Conservation (phyloP, 164 flowering plant genomes). For the Magnolia officinalis region DNA sequence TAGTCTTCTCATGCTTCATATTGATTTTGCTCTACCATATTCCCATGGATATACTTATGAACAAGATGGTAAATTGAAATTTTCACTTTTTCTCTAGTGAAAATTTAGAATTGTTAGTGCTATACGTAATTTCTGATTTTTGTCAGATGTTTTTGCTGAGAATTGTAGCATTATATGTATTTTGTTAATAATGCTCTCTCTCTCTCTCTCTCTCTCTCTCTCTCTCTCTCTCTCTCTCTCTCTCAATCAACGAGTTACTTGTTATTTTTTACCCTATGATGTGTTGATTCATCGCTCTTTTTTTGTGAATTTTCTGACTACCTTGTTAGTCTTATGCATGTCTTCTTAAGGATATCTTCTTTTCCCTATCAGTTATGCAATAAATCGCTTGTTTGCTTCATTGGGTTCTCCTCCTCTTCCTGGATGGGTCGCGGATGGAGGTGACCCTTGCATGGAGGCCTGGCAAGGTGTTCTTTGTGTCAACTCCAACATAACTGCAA, state of each 20-base stretch:
- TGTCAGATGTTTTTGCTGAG: neutral
- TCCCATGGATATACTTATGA: conserved; percentile 17
- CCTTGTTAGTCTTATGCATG: neutral
- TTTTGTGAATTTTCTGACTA: no score
- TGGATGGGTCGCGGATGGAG: no score
- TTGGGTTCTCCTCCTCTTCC: no score
- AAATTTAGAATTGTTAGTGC: neutral
- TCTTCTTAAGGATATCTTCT: neutral
- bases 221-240: no score
- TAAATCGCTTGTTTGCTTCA: no score
- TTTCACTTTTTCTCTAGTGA: neutral
- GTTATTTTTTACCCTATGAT: no score
- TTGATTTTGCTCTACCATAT: conserved; percentile 4
- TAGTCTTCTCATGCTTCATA: conserved; percentile 10
- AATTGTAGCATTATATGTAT: neutral
- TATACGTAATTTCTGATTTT: neutral
- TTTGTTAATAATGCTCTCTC: no score
- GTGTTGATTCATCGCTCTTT: no score
- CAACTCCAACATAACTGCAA: conserved; percentile 45
- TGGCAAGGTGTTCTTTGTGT: conserved; percentile 85
- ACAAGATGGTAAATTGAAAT: conserved; percentile 20
- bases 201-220: no score
- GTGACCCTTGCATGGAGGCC: neutral
- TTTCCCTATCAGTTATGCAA: conserved; percentile 43
- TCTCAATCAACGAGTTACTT: no score